Conservation (phyloP, 805 yeast species). For the Nematodospora valgi region DNA sequence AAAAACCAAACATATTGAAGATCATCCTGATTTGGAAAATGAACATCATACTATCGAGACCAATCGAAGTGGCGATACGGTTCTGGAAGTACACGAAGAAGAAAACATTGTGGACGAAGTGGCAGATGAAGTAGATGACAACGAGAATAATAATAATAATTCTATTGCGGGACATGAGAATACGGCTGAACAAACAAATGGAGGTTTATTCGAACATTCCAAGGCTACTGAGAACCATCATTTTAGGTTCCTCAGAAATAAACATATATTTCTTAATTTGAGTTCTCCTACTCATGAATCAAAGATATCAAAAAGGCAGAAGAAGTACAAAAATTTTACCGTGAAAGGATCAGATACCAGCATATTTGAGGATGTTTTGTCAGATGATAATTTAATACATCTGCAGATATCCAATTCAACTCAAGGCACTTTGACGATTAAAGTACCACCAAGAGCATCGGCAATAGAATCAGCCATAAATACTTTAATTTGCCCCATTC, state of each 20-base stretch:
- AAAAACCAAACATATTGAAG: slow-evolving; percentile 10
- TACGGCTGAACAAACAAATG: not conserved
- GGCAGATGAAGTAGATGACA: slow-evolving; percentile 3
- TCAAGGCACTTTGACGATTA: slow-evolving; percentile 18
- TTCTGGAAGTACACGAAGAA: slow-evolving; percentile 34
- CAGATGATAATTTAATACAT: not conserved
- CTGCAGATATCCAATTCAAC: slow-evolving; percentile 6
- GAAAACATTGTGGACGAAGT: too few species aligned
- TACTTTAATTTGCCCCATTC: slow-evolving; percentile 38
- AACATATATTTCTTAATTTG: slow-evolving; percentile 15
- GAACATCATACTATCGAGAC: slow-evolving; percentile 8
- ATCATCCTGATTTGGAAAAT: slow-evolving; percentile 6
- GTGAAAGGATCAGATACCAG: slow-evolving; percentile 21
- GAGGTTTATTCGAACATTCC: slow-evolving; percentile 2
- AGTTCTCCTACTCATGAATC: slow-evolving; percentile 1
- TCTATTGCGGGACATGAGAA: not conserved
- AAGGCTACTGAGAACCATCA: slow-evolving; percentile 1
- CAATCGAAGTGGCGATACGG: slow-evolving; percentile 12
- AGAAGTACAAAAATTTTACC: slow-evolving; percentile 17
- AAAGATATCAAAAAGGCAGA: slow-evolving; percentile 12
- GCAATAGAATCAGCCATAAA: slow-evolving; percentile 41
- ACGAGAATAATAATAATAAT: too few species aligned
- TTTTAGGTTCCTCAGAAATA: slow-evolving; percentile 7
- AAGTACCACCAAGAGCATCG: slow-evolving; percentile 45
- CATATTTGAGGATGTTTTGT: slow-evolving; percentile 5